Base-by-base conservation (phyloP, 768 basidiomycete species). In the Suillus spraguei region DNA sequence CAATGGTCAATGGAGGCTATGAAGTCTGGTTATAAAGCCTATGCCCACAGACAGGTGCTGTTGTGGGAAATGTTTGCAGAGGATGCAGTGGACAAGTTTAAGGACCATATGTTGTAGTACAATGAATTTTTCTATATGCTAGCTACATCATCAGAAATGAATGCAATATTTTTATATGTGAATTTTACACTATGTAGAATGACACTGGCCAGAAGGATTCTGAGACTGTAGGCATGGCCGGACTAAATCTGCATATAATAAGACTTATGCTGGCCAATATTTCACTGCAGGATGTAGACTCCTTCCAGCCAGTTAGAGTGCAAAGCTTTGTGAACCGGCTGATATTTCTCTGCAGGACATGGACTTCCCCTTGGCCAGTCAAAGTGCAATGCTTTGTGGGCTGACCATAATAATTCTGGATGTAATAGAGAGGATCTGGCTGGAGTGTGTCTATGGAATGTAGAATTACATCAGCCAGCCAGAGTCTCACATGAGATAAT, bases 41-140 rank as follows among this genome's bases (percentile, higher is more conserved):
- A 63, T 49, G 58, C 44, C n/a, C 35, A 44, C 7, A 63, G 35
- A 33, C 41, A 63, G 56, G 41, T 46, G 42, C 16, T 35, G 6
- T 1, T 63, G 11, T 63, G 63, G 58, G 17, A 32, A 28, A 17
- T 4, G 10, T 63, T 63, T 39, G 33, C 32, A 20, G 22, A 17
- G 5, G 41, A 63, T 2, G 58, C 56, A 16, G 33, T 49, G 17
- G 56, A 63, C 16, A 47, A 35, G 28, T 63, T 63, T 17, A 38
- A 63, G 28, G 33, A 47, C 11, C n/a, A 46, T 46, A 22, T n/a
- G n/a, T 22, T 46, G 44, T 44, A 44, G 44, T 44, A 20, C n/a
- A 44, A 44, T 44, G 9, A 44, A 44, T 4, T 44, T 44, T 44
- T 28, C 28, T 28, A 28, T 28, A 28, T 28, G 28, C 28, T 28